Base-by-base conservation (phyloP, 345 rosid species). In the Theobroma cacao region DNA sequence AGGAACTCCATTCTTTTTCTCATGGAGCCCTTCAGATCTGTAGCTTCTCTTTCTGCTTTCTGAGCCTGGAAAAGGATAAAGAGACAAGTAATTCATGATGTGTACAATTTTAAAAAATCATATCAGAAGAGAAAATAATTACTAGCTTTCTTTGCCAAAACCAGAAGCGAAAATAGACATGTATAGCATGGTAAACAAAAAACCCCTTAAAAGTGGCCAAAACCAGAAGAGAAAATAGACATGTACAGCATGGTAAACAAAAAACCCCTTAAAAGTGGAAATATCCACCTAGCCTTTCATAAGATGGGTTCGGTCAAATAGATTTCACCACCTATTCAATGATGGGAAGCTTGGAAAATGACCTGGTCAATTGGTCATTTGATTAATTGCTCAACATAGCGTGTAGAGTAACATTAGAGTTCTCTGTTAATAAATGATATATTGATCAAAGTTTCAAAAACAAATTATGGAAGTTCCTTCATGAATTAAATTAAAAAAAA, bases 1-100 rank as follows among this genome's bases (percentile, higher is more conserved):
- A 87, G 90, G 76, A 90, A 91, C 86, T 90, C 91, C 90, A 88
- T 88, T 85, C 91, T 80, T 81, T 86, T 88, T 40, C 89, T 86
- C 92, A 88, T 91, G 1, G 90, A 75, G 48, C 92, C 91, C 83
- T 90, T 91, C 12, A 90, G 69, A 59, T 87, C 81, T 62, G 84
- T 81, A 18, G 87, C 93, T 43, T 90, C 93, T 69, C 84, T 91
- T 76, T 88, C 95, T 7, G 88, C 93, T 82, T 85, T 87, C 76
- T 88, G 92, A 64, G 92, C 93, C 93, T 89, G 86, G 75, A 75
- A 56, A 65, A 65, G 50, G 60, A 66, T 50, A 71, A 75, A 77
- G 30, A 72, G 71, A 53, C 36, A 59, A 78, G 66, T 62, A 45
- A 70, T 30, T 75, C 78, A 65, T 28, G 15, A 14, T 12, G 69